Evolutionary conservation across 176 grass and related monocot species (phyloP).

Genomic region (Urochloa ruziziensis): DNA sequence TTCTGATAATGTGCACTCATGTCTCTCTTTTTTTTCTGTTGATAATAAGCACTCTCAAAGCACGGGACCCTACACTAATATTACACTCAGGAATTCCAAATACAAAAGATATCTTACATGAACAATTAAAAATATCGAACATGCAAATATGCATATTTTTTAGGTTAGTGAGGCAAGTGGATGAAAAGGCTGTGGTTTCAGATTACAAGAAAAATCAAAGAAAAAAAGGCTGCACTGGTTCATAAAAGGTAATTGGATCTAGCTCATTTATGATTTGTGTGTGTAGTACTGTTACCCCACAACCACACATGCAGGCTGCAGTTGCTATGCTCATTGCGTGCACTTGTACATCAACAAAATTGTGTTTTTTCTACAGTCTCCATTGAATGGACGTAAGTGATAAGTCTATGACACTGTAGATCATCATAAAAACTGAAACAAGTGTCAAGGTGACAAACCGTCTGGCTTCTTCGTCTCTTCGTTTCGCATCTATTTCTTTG

Average conservation of each 20-base stretch:
- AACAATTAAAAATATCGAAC: not conserved
- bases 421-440: constrained; percentile 2
- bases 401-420: not conserved
- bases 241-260: not conserved
- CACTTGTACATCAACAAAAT: not conserved
- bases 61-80: not conserved
- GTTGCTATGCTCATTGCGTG: not conserved
- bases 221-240: not conserved
- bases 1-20: not conserved
- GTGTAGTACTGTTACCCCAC: not conserved
- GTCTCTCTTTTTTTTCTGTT: not conserved
- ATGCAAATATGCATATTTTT: not conserved
- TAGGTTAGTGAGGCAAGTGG: not conserved
- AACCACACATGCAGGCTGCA: not conserved
- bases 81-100: constrained; percentile 10
- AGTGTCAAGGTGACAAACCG: constrained; percentile 50
- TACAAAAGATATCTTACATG: not conserved
- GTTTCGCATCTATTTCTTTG: constrained; percentile 86
- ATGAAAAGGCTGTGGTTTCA: not conserved
- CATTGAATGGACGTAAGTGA: not conserved
- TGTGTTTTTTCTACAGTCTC: not conserved
- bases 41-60: not conserved
- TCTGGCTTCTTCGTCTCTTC: constrained; percentile 83
- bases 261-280: not conserved
- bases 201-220: constrained; percentile 23